Evolutionary conservation across 768 basidiomycete species (phyloP).

Genomic region (Boletus reticuloceps): DNA sequence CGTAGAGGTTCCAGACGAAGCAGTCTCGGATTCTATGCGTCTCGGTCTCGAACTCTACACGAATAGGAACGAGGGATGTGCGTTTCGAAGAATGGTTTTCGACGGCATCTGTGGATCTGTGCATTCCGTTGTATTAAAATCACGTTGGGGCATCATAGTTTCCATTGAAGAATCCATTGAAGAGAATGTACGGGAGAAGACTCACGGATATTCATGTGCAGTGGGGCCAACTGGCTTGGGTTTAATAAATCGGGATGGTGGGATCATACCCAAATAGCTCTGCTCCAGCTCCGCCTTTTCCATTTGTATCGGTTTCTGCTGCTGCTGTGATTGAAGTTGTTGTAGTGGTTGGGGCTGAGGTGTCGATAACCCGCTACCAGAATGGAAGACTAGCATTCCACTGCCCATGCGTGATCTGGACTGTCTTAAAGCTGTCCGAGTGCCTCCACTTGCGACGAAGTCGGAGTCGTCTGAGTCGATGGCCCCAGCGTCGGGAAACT

Average conservation of each 20-base stretch:
- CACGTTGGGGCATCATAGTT: conserved; percentile 5
- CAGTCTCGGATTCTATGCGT: conserved; percentile 90
- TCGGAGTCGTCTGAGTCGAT: conserved; percentile 85
- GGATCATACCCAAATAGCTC: conserved; percentile 85
- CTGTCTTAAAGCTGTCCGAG: conserved; percentile 54
- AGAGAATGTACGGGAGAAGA: conserved; percentile 18
- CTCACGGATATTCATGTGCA: conserved; percentile 75
- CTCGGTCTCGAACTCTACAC: conserved; percentile 92
- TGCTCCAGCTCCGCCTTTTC: conserved; percentile 73
- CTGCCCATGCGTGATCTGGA: conserved; percentile 41
- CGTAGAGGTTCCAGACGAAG: conserved; percentile 95
- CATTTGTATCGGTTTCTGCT: conserved; percentile 16
- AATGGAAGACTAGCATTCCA: conserved; percentile 56
- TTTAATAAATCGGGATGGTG: conserved; percentile 76
- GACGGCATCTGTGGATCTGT: conserved; percentile 63
- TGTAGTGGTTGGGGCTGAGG: conserved; percentile 29
- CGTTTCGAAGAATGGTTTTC: conserved; percentile 56
- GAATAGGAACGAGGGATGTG: conserved; percentile 79
- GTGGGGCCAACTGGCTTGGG: conserved; percentile 56
- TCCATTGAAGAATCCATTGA: background rate
- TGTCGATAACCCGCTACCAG: conserved; percentile 42
- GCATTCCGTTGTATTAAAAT: conserved; percentile 16
- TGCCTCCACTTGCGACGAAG: conserved; percentile 65
- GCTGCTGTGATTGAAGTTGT: conserved; percentile 18
- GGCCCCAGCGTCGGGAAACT: conserved; percentile 76